Evolutionary conservation across 2,329 filamentous ascomycete genomes (phyloP).

Genomic region (Blumeria hordei): DNA sequence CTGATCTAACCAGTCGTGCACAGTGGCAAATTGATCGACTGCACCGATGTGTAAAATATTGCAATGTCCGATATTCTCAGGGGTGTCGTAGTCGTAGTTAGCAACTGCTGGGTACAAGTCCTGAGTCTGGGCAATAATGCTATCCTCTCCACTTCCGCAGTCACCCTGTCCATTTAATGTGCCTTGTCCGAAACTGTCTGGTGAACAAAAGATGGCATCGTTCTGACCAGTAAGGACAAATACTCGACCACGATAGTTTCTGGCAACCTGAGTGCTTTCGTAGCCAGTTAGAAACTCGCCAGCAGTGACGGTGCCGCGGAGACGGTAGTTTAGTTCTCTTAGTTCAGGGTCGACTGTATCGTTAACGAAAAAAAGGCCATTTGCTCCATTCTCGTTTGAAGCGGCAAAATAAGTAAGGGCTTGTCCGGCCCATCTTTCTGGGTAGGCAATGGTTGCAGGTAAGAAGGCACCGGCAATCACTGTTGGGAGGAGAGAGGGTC

Average conservation of each 20-base stretch:
- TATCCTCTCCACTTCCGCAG: background rate
- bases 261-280: background rate
- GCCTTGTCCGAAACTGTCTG: background rate
- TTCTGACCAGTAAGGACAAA: conserved; percentile 6
- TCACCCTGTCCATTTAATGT: background rate
- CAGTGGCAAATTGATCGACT: conserved; percentile 1
- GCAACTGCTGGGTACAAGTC: background rate
- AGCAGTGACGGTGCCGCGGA: conserved; percentile 5
- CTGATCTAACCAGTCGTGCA: conserved; percentile 3
- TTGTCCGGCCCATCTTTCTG: background rate
- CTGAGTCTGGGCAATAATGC: background rate
- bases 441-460: background rate
- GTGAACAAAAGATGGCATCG: conserved; percentile 5
- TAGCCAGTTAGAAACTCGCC: conserved; percentile 5
- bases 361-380: background rate
- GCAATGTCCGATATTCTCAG: conserved; percentile 3
- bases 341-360: background rate
- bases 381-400: background rate
- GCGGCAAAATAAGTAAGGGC: background rate
- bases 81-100: background rate
- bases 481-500: background rate
- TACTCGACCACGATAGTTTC: conserved; percentile 4
- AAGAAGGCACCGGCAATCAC: background rate
- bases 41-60: conserved; percentile 3
- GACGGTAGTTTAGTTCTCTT: conserved; percentile 2